Conservation (phyloP, 495 filamentous ascomycete species). For the Glarea lozoyensis region DNA sequence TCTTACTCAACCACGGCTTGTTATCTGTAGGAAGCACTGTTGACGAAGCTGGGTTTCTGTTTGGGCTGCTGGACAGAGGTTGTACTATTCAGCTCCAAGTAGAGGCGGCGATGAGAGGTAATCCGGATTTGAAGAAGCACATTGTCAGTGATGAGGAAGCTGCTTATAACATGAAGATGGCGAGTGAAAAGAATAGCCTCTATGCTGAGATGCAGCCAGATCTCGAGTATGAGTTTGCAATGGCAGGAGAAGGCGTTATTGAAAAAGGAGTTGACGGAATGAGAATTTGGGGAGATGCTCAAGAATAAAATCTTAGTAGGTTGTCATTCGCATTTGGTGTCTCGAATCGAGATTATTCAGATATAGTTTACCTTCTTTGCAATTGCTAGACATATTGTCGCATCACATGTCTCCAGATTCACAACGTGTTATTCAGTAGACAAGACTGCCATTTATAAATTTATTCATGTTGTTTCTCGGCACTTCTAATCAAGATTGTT, state of each 20-base stretch:
- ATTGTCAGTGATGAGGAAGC: slow-evolving; percentile 39
- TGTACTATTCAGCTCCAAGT: slow-evolving; percentile 38
- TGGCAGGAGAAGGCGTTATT: slow-evolving; percentile 31
- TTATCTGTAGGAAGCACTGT: slow-evolving; percentile 41
- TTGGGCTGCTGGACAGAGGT: slow-evolving; percentile 35
- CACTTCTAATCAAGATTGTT: no score
- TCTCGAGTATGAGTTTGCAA: slow-evolving; percentile 34
- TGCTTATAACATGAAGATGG: slow-evolving; percentile 37
- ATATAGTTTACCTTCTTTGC: no score
- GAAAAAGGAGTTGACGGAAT: slow-evolving; percentile 30
- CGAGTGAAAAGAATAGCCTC: slow-evolving; percentile 27
- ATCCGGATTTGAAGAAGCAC: slow-evolving; percentile 10
- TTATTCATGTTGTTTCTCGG: no score
- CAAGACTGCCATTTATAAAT: no score
- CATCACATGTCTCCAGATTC: no score
- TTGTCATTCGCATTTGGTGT: no score
- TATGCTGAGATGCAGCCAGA: slow-evolving; percentile 39
- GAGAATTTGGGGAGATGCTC: no score
- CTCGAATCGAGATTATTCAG: no score
- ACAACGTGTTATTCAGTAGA: no score
- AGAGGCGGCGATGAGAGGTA: slow-evolving; percentile 22
- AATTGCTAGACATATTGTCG: no score
- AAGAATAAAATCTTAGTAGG: no score
- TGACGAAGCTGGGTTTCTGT: slow-evolving; percentile 44
- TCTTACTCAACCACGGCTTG: slow-evolving; percentile 44